Percentiles rank a stretch among this genome's conserved stretches.
Conservation (phyloP, 257 asterid genomes). For the Solanum pimpinellifolium region DNA sequence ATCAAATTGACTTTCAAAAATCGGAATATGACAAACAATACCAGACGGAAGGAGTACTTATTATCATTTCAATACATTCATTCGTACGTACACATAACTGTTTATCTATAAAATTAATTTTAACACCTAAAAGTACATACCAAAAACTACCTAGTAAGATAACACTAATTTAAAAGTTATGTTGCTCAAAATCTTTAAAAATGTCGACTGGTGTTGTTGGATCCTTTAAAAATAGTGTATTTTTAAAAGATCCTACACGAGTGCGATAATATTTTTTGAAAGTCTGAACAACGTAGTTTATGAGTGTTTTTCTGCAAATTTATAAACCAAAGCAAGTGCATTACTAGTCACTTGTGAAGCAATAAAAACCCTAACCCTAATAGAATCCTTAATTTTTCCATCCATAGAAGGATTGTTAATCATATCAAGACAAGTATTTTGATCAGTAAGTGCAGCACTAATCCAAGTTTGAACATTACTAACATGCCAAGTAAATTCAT, state of each 20-base stretch:
- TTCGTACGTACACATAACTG: neutral
- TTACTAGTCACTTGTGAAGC: slow-evolving; percentile 60
- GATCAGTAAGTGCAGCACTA: slow-evolving; percentile 70
- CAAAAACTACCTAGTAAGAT: neutral
- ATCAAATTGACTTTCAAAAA: too few species aligned
- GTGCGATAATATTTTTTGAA: too few species aligned
- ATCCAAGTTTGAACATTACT: slow-evolving; percentile 67
- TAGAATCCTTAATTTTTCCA: slow-evolving; percentile 33
- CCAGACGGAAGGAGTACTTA: neutral
- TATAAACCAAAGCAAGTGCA: slow-evolving; percentile 57
- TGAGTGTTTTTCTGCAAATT: slow-evolving; percentile 39
- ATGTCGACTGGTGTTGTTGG: too few species aligned
- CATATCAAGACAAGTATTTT: slow-evolving; percentile 52
- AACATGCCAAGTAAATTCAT: slow-evolving; percentile 35
- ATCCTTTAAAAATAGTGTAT: too few species aligned
- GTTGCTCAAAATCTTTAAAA: too few species aligned
- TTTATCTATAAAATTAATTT: neutral
- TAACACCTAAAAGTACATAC: neutral
- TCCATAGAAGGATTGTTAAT: slow-evolving; percentile 40
- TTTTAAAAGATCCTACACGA: too few species aligned
- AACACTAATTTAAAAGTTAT: neutral
- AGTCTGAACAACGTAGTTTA: neutral
- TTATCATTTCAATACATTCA: neutral
- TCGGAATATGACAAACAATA: too few species aligned
- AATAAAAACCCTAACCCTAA: slow-evolving; percentile 43